Conservation (phyloP, 2,329 filamentous ascomycete species). For the Truncatella angustata region DNA sequence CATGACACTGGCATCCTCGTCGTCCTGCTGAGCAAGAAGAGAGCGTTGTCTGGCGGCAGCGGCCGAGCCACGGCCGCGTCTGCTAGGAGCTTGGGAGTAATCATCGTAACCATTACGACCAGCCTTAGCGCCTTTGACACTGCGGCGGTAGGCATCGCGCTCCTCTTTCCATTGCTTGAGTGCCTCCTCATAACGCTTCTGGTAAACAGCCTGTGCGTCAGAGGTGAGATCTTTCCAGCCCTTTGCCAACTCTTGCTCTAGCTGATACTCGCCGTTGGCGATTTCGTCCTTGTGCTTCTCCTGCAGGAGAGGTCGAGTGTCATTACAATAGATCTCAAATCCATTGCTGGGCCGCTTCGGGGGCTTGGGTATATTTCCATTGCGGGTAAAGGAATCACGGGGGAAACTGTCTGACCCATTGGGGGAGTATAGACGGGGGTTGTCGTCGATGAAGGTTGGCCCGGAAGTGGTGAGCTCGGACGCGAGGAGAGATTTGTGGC, state of each 20-base stretch:
- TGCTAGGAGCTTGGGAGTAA: constrained; percentile 14
- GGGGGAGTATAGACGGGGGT: constrained; percentile 44
- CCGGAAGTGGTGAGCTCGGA: constrained; percentile 33
- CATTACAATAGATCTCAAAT: constrained; percentile 55
- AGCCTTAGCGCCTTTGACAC: constrained; percentile 25
- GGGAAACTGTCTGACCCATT: constrained; percentile 54
- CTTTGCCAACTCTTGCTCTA: constrained; percentile 55
- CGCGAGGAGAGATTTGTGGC: constrained; percentile 61
- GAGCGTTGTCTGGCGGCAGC: constrained; percentile 17
- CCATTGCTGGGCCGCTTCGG: constrained; percentile 45
- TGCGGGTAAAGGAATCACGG: constrained; percentile 43
- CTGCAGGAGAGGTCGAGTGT: constrained; percentile 43
- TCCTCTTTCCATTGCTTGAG: constrained; percentile 40
- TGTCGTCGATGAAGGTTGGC: constrained; percentile 46
- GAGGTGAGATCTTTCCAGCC: constrained; percentile 54
- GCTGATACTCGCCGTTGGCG: constrained; percentile 32
- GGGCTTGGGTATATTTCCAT: constrained; percentile 41
- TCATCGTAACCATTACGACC: constrained; percentile 25
- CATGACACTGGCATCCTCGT: constrained; percentile 17
- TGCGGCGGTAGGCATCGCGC: constrained; percentile 36
- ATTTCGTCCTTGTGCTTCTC: constrained; percentile 42
- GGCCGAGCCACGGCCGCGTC: constrained; percentile 17
- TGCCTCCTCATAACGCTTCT: constrained; percentile 39
- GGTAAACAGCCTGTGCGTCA: constrained; percentile 47
- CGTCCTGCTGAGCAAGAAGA: constrained; percentile 23